Evolutionary conservation across 148 eudicot genomes (phyloP), one percentile per base, ranked within the genome.

Genomic region (Silene conica): DNA sequence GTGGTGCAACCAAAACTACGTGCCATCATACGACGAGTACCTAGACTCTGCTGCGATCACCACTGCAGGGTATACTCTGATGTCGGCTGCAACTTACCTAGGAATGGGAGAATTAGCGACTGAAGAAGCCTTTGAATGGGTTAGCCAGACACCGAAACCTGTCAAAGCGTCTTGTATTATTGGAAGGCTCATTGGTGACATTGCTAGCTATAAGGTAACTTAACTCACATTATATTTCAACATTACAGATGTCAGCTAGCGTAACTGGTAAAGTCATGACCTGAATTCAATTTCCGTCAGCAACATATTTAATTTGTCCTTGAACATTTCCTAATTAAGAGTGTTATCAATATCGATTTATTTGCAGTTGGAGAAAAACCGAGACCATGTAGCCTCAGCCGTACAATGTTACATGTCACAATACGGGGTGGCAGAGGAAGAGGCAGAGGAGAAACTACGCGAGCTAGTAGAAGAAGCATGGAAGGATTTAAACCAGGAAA

Each of bases 361-460:
- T 72, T n/a, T n/a, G n/a, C n/a, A 82, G 86, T 14, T 67, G 26
- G 89, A 86, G 74, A 74, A 76, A 38, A 67, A 88, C 11, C 64
- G 84, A 74, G 75, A 50, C 6, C 84, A 83, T 52, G 75, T 82
- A 19, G 81, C 82, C 9, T 80, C 85, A 0, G 79, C 73, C 4
- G 81, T 85, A 4, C 82, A 85, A 21, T 85, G 88, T 23, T 85
- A 83, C 81, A 81, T 83, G 82, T 79, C 82, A n/a, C 60, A 85
- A 61, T 67, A 72, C 31, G 77, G 76, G n/a, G 86, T 79, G 1
- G 59, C 78, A 25, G 79, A 83, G 61, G 78, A 82, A 60, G 61
- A 82, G 20, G 76, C 87, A 0, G 31, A 56, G 10, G 56, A 18
- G n/a, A 69, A 66, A 28, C 70, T 85, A 9, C 52, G 46, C 13